A percentile compares a stretch with the other conserved stretches of the same genome.
Evolutionary conservation across 495 filamentous ascomycete genomes (phyloP).

Genomic region (Apiosordaria backusii): DNA sequence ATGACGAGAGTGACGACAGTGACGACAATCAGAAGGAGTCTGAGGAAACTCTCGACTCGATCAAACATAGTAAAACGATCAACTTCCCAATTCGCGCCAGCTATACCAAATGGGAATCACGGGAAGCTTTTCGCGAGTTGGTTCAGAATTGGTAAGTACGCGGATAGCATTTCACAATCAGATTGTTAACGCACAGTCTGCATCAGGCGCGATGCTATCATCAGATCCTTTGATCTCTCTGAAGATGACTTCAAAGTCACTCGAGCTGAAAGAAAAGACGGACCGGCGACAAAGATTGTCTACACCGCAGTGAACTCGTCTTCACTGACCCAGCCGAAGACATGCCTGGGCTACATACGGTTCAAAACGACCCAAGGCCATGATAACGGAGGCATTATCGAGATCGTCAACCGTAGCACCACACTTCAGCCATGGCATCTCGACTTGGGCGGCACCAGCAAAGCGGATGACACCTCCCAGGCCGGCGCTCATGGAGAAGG

Average conservation of each 20-base stretch:
- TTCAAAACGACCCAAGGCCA: slow-evolving; percentile 6
- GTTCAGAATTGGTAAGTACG: slow-evolving; percentile 24
- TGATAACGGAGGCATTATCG: slow-evolving; percentile 18
- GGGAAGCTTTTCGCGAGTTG: slow-evolving; percentile 22
- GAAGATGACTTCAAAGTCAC: slow-evolving; percentile 1
- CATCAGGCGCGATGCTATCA: too few species aligned
- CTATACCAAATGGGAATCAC: slow-evolving; percentile 19
- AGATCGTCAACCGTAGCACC: slow-evolving; percentile 21
- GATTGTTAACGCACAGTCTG: too few species aligned
- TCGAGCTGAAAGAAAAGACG: slow-evolving; percentile 7
- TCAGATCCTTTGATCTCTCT: too few species aligned
- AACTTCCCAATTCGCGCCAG: slow-evolving; percentile 13
- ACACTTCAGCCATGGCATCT: slow-evolving; percentile 22
- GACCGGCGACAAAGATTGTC: slow-evolving; percentile 18
- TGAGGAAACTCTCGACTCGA: too few species aligned
- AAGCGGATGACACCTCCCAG: slow-evolving; percentile 14
- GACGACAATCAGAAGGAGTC: too few species aligned
- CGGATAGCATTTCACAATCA: too few species aligned
- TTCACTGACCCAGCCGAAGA: background rate
- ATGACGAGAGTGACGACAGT: too few species aligned
- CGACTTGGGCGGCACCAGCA: slow-evolving; percentile 20
- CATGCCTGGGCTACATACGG: slow-evolving; percentile 24
- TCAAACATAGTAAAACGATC: slow-evolving; percentile 16
- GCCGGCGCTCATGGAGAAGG: slow-evolving; percentile 27
- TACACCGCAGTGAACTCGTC: slow-evolving; percentile 6